Evolutionary conservation across 371 early-diverging fungal genomes (phyloP).

Genomic region (Mucor plumbeus): DNA sequence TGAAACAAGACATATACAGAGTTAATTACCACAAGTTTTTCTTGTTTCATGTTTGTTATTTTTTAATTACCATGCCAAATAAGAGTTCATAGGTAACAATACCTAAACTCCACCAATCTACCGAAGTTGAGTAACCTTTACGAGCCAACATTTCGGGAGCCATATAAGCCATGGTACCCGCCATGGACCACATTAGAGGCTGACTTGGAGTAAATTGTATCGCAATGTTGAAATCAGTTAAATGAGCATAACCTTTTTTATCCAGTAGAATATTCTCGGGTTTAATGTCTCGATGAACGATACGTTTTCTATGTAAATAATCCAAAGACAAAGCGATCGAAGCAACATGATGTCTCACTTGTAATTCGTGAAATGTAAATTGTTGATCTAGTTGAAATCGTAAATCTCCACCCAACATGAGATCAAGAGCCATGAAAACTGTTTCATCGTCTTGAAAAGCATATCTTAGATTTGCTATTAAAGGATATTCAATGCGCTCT

Average conservation of each 20-base stretch:
- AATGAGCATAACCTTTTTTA: conserved; percentile 78
- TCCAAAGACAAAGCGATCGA: conserved; percentile 73
- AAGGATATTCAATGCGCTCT: conserved; percentile 48
- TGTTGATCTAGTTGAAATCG: conserved; percentile 71
- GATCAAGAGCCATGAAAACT: conserved; percentile 76
- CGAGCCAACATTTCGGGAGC: conserved; percentile 77
- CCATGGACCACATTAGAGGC: conserved; percentile 62
- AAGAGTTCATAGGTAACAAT: conserved; percentile 81
- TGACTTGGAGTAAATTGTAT: conserved; percentile 58
- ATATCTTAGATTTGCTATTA: conserved; percentile 70
- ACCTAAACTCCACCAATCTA: conserved; percentile 46
- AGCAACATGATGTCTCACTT: conserved; percentile 76
- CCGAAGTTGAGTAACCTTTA: conserved; percentile 69
- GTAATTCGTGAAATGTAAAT: conserved; percentile 59
- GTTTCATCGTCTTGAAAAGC: conserved; percentile 83
- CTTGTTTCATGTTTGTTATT: conserved; percentile 8
- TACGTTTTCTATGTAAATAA: conserved; percentile 68
- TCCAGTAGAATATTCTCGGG: conserved; percentile 93
- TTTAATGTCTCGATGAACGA: conserved; percentile 80
- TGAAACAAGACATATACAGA: background rate
- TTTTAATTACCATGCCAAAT: conserved; percentile 65
- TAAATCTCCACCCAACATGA: conserved; percentile 87
- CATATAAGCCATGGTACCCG: conserved; percentile 79
- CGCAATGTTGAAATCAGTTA: conserved; percentile 90
- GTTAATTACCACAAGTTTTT: background rate